Evolutionary conservation across 2,329 filamentous ascomycete genomes (phyloP).

Genomic region (Graphilbum sp.): DNA sequence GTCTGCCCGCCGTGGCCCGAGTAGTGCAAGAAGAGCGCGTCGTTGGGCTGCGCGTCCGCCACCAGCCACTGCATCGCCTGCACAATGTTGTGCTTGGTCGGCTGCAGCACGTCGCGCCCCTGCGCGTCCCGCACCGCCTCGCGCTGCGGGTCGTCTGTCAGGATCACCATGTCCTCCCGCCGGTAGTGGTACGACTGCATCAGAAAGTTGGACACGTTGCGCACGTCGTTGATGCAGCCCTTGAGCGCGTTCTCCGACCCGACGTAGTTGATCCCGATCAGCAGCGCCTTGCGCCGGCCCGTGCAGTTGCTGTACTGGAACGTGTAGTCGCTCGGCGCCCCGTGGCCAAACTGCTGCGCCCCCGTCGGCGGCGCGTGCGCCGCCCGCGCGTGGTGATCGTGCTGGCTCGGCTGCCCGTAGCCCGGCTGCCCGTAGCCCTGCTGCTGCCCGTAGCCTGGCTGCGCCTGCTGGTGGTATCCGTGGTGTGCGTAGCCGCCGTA

Average conservation of each 20-base stretch:
- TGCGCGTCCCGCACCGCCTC: no score
- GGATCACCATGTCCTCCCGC: constrained; percentile 63
- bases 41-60: constrained; percentile 53
- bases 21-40: constrained; percentile 64
- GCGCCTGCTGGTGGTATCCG: constrained; percentile 1
- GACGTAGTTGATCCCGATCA: constrained; percentile 74
- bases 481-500: constrained; percentile 6
- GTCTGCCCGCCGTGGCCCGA: constrained; percentile 65
- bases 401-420: constrained; percentile 15
- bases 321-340: constrained; percentile 50
- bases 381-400: not conserved
- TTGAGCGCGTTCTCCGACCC: constrained; percentile 53
- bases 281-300: constrained; percentile 54
- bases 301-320: constrained; percentile 66
- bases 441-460: not conserved
- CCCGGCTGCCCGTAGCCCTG: constrained; percentile 4
- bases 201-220: constrained; percentile 58
- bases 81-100: constrained; percentile 61
- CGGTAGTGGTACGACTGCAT: constrained; percentile 53
- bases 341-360: constrained; percentile 46
- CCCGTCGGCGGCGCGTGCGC: constrained; percentile 29
- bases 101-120: constrained; percentile 50
- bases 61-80: constrained; percentile 65
- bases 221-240: constrained; percentile 68
- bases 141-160: constrained; percentile 62